Conservation (phyloP, 2,329 filamentous ascomycete genomes). For the Lachnellula arida region DNA sequence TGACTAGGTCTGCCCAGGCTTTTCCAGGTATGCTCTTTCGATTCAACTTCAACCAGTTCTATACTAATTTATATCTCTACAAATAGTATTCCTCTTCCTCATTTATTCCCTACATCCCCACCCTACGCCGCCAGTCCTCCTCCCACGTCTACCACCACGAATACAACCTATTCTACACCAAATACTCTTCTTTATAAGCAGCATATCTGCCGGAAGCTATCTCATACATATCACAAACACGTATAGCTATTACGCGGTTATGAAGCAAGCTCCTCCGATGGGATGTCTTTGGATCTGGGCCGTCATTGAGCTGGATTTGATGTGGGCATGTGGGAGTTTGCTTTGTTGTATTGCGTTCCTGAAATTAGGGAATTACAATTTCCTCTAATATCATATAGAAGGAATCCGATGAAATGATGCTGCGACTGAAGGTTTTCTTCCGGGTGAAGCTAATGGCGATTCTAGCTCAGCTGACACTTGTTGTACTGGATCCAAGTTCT, state of each 20-base stretch:
- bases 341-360: slow-evolving; percentile 25
- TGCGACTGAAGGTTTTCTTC: not conserved
- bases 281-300: slow-evolving; percentile 93
- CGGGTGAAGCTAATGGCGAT: not conserved
- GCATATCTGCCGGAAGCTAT: slow-evolving; percentile 65
- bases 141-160: slow-evolving; percentile 45
- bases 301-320: slow-evolving; percentile 76
- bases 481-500: not conserved
- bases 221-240: slow-evolving; percentile 77
- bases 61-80: not conserved
- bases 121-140: slow-evolving; percentile 41
- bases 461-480: not conserved
- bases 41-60: not conserved
- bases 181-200: slow-evolving; percentile 57
- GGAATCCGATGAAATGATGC: not conserved
- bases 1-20: slow-evolving; percentile 47
- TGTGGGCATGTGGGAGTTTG: slow-evolving; percentile 56
- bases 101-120: slow-evolving; percentile 33
- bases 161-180: slow-evolving; percentile 50
- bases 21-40: slow-evolving; percentile 43
- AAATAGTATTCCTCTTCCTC: slow-evolving; percentile 34
- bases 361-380: slow-evolving; percentile 24
- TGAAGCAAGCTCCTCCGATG: slow-evolving; percentile 87
- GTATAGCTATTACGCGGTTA: slow-evolving; percentile 76
- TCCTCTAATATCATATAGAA: slow-evolving; percentile 15